Percentiles rank a stretch among this genome's conserved stretches.
These are phyloP conservation scores for Cladosporium halotolerans DNA, from an alignment of 2,329 filamentous ascomycete genomes.

Conservation along the genomic window DNA sequence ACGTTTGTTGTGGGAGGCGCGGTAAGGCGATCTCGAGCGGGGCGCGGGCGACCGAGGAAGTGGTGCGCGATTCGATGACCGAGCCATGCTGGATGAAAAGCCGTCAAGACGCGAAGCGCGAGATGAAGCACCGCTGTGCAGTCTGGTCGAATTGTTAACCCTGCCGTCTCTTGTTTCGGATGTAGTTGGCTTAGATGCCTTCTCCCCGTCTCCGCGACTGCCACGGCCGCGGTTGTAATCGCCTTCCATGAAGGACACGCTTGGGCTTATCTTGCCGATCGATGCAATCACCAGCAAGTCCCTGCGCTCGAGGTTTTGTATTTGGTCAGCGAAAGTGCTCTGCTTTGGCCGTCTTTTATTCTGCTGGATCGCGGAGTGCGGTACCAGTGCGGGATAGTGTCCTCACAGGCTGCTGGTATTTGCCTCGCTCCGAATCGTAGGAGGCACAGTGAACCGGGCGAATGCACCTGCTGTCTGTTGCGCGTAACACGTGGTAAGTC, in stretches of 20 bases:
- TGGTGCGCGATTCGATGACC: constrained; percentile 29
- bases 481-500: not conserved
- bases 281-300: constrained; percentile 11
- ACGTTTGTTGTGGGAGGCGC: constrained; percentile 11
- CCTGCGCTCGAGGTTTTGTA: constrained; percentile 17
- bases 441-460: not conserved
- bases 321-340: constrained; percentile 21
- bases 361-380: constrained; percentile 17
- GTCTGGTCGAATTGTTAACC: constrained; percentile 92
- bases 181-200: constrained; percentile 76
- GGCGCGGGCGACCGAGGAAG: constrained; percentile 18
- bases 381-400: constrained; percentile 24
- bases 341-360: constrained; percentile 8
- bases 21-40: constrained; percentile 47
- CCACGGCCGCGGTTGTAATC: constrained; percentile 66
- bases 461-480: constrained; percentile 1
- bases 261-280: constrained; percentile 32
- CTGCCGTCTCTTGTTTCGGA: constrained; percentile 67
- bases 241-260: constrained; percentile 68
- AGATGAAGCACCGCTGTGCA: constrained; percentile 29
- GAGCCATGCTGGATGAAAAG: constrained; percentile 22
- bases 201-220: constrained; percentile 59
- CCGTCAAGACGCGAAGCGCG: constrained; percentile 20
- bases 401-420: constrained; percentile 24
- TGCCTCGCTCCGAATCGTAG: no score